A percentile compares a stretch with the other conserved stretches of the same genome.
These are phyloP conservation scores for Gossypium thurberi DNA, from an alignment of 345 rosid genomes.

Conservation along the genomic window DNA sequence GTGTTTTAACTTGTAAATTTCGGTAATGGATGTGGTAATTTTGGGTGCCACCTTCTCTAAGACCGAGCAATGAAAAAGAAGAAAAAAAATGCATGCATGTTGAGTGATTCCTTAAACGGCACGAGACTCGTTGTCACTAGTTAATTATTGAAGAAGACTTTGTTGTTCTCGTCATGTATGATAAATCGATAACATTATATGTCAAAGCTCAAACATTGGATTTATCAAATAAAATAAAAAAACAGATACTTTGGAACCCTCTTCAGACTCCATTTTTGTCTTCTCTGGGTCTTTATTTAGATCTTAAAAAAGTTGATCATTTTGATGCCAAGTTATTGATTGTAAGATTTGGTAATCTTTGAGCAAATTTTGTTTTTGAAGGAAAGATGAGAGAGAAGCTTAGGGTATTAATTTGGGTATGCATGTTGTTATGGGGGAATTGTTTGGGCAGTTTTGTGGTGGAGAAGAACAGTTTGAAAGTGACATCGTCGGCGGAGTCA, in stretches of 20 bases:
- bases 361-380: not conserved
- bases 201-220: not conserved
- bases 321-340: not conserved
- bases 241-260: not conserved
- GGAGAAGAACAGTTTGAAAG: slow-evolving; percentile 63
- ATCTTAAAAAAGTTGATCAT: not conserved
- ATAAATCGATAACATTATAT: not conserved
- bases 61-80: no score
- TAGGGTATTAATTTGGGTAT: slow-evolving; percentile 33
- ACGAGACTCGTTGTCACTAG: no score
- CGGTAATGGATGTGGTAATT: no score
- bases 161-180: not conserved
- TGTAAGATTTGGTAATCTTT: not conserved
- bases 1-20: no score
- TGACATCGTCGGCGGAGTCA: slow-evolving; percentile 38
- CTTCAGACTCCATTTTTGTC: not conserved
- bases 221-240: not conserved
- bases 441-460: slow-evolving; percentile 60
- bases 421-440: slow-evolving; percentile 37
- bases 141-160: no score
- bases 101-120: no score
- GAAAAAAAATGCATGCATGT: no score
- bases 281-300: no score
- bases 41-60: no score
- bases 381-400: slow-evolving; percentile 46